Evolutionary conservation across 495 filamentous ascomycete genomes (phyloP).

Genomic region (Daldinia loculata): DNA sequence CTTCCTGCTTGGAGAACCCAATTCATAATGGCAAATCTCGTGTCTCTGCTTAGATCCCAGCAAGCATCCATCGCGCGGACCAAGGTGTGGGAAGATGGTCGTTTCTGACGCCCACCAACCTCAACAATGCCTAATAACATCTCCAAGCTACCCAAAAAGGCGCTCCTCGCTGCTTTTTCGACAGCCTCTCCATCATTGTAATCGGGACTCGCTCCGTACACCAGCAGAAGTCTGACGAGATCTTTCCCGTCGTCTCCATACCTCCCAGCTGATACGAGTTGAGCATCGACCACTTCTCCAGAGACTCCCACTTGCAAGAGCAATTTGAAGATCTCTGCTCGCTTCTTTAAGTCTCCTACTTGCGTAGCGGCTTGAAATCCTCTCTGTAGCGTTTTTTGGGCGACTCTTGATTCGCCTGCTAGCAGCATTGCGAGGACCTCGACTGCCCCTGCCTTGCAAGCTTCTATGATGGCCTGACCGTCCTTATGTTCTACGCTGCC

Average conservation of each 20-base stretch:
- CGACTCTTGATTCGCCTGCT: slow-evolving; percentile 41
- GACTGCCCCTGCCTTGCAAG: slow-evolving; percentile 50
- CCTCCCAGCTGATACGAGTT: slow-evolving; percentile 55
- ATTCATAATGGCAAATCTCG: slow-evolving; percentile 52
- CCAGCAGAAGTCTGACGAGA: slow-evolving; percentile 53
- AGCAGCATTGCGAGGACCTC: slow-evolving; percentile 56
- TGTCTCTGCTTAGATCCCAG: slow-evolving; percentile 51
- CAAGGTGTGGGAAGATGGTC: slow-evolving; percentile 51
- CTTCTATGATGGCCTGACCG: slow-evolving; percentile 57
- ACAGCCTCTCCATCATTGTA: slow-evolving; percentile 57
- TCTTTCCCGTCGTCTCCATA: slow-evolving; percentile 54
- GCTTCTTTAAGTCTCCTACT: slow-evolving; percentile 50
- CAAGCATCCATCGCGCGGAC: slow-evolving; percentile 55
- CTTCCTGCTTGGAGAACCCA: slow-evolving; percentile 58
- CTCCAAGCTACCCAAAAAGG: slow-evolving; percentile 54
- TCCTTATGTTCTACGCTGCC: slow-evolving; percentile 55
- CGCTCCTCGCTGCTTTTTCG: slow-evolving; percentile 55
- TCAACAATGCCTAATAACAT: slow-evolving; percentile 53
- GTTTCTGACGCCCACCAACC: slow-evolving; percentile 43
- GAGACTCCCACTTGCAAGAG: slow-evolving; percentile 52
- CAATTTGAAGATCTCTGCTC: slow-evolving; percentile 52
- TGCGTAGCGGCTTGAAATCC: slow-evolving; percentile 57
- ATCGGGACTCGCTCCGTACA: slow-evolving; percentile 54
- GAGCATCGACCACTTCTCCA: slow-evolving; percentile 54
- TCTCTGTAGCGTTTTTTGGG: slow-evolving; percentile 48